phyloP scores from a whole-genome alignment of 441 rosid species.

The Euphorbia celastroides region DNA sequence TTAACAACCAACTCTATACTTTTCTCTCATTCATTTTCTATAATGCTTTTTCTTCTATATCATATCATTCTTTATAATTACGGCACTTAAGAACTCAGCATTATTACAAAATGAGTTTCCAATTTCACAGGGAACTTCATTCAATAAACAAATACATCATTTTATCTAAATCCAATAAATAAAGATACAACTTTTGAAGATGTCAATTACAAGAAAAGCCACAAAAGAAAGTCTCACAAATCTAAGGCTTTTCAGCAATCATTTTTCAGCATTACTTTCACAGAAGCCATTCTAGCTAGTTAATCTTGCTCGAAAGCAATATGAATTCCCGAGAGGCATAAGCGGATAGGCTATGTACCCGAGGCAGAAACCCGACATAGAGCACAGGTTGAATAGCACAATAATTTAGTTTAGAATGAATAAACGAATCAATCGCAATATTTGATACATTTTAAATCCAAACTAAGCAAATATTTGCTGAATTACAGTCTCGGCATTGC shows the following conservation, averaged over 20 bases:
- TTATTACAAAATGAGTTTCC: not conserved
- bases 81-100: not conserved
- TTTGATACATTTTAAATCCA: not conserved
- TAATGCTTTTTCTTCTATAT: too few species aligned
- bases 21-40: too few species aligned
- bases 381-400: slow-evolving; percentile 20
- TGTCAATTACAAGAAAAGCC: too few species aligned
- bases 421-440: slow-evolving; percentile 10
- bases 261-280: too few species aligned
- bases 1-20: not conserved
- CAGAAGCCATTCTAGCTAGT: too few species aligned
- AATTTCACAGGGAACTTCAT: too few species aligned
- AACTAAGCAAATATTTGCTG: slow-evolving; percentile 73
- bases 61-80: too few species aligned
- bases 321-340: not conserved
- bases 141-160: not conserved
- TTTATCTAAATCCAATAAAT: not conserved
- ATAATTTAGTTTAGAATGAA: not conserved
- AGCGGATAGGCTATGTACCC: not conserved
- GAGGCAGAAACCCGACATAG: not conserved
- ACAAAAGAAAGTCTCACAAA: too few species aligned
- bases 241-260: too few species aligned
- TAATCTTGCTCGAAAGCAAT: too few species aligned
- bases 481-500: slow-evolving; percentile 80
- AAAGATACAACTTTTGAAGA: not conserved